phyloP scores from a whole-genome alignment of 306 rosid species.

The Argentina anserina region DNA sequence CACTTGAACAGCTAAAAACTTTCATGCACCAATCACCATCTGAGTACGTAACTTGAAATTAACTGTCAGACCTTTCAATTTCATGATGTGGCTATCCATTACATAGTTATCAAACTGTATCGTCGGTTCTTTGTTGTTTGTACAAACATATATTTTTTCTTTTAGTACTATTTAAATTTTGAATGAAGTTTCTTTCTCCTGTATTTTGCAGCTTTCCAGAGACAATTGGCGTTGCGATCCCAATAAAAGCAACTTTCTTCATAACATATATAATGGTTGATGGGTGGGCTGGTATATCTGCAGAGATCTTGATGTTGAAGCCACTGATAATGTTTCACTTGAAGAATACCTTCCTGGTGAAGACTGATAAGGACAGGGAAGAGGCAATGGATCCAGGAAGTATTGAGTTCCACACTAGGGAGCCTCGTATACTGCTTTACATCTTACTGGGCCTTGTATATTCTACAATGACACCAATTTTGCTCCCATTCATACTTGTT shows the following conservation, averaged over 20 bases:
- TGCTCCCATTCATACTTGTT: conserved; percentile 86
- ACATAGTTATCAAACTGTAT: not conserved
- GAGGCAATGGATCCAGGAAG: conserved; percentile 99
- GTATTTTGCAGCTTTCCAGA: conserved; percentile 58
- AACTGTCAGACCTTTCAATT: not conserved
- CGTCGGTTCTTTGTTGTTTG: not conserved
- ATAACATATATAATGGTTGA: too few species aligned
- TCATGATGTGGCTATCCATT: not conserved
- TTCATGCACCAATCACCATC: conserved; percentile 68
- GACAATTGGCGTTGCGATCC: conserved; percentile 81
- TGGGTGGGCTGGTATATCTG: too few species aligned
- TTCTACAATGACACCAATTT: conserved; percentile 70
- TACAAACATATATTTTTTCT: not conserved
- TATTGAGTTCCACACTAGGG: conserved; percentile 90
- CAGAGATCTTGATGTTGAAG: conserved; percentile 33
- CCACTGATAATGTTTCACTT: conserved; percentile 81
- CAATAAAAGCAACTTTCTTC: too few species aligned
- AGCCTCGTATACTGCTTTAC: conserved; percentile 88
- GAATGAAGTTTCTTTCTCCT: not conserved
- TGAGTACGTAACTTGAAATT: conserved; percentile 39
- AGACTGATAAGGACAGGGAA: conserved; percentile 94
- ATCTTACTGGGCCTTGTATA: conserved; percentile 83
- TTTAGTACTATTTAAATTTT: not conserved
- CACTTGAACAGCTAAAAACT: conserved; percentile 70
- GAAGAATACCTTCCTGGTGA: conserved; percentile 88